These are phyloP conservation scores for Aspergillus heteromorphus DNA, from an alignment of 495 filamentous ascomycete genomes.

Conservation along the genomic window DNA sequence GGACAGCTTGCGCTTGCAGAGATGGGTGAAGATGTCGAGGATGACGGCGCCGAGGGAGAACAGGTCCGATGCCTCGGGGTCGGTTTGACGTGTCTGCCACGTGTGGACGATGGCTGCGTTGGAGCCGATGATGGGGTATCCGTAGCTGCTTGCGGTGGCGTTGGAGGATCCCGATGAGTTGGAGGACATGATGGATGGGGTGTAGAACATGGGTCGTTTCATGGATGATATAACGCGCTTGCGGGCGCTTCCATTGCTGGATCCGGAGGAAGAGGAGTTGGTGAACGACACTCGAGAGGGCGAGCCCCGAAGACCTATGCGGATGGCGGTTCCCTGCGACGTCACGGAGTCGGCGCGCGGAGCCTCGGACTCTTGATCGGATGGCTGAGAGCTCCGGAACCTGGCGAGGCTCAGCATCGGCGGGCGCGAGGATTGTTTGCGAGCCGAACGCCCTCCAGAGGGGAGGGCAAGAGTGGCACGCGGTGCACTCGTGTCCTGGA, in stretches of 20 bases:
- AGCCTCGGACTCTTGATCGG: constrained; percentile 16
- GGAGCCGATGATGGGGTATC: constrained; percentile 11
- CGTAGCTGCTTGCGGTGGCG: constrained; percentile 9
- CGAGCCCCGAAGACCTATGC: constrained; percentile 30
- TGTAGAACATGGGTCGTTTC: constrained; percentile 28
- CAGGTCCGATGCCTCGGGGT: constrained; percentile 31
- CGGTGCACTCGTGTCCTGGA: constrained; percentile 27
- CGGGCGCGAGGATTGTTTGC: constrained; percentile 23
- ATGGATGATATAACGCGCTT: constrained; percentile 22
- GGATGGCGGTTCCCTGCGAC: constrained; percentile 39
- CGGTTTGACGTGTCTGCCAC: constrained; percentile 35
- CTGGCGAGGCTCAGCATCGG: constrained; percentile 17
- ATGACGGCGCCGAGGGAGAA: constrained; percentile 41
- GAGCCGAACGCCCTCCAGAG: constrained; percentile 45
- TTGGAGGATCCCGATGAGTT: constrained; percentile 24
- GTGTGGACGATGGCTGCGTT: constrained; percentile 35
- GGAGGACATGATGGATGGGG: constrained; percentile 33
- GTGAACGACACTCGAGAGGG: constrained; percentile 33
- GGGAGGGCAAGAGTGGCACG: constrained; percentile 25
- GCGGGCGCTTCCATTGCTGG: constrained; percentile 20
- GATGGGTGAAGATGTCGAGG: constrained; percentile 73
- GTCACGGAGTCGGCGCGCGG: constrained; percentile 30
- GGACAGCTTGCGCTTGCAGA: constrained; percentile 65
- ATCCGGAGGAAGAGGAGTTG: constrained; percentile 34
- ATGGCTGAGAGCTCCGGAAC: constrained; percentile 17